Conservation (phyloP, 2,329 filamentous ascomycete genomes). For the Pseudopyricularia cyperi region DNA sequence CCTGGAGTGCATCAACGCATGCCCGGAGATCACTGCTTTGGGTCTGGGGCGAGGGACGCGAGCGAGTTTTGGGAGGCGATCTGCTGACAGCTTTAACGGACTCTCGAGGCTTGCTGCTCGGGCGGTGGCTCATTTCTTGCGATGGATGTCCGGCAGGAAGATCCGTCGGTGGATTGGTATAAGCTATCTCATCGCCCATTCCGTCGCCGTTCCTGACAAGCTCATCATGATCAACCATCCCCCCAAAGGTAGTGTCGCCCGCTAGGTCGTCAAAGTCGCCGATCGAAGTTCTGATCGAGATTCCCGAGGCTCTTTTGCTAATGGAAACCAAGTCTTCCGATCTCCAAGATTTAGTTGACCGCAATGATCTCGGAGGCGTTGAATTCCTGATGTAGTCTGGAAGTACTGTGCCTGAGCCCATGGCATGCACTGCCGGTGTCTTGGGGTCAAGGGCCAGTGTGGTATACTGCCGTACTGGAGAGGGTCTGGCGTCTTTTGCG, state of each 20-base stretch:
- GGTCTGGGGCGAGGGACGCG: background rate
- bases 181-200: background rate
- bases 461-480: background rate
- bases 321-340: background rate
- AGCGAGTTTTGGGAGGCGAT: background rate
- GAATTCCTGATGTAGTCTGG: background rate
- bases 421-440: background rate
- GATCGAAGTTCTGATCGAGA: background rate
- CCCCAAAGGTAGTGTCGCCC: background rate
- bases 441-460: background rate
- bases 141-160: background rate
- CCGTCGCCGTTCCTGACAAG: background rate
- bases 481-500: constrained; percentile 2
- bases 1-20: background rate
- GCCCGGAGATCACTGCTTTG: background rate
- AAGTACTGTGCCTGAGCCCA: constrained; percentile 9
- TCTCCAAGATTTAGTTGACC: background rate
- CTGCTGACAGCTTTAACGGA: background rate
- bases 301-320: background rate
- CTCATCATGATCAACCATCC: background rate
- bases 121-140: background rate
- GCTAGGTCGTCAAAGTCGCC: background rate
- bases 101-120: background rate
- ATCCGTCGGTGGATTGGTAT: background rate
- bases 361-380: background rate